Evolutionary conservation across 2,329 filamentous ascomycete genomes (phyloP).

Genomic region (Scopulariopsis brevicaulis): DNA sequence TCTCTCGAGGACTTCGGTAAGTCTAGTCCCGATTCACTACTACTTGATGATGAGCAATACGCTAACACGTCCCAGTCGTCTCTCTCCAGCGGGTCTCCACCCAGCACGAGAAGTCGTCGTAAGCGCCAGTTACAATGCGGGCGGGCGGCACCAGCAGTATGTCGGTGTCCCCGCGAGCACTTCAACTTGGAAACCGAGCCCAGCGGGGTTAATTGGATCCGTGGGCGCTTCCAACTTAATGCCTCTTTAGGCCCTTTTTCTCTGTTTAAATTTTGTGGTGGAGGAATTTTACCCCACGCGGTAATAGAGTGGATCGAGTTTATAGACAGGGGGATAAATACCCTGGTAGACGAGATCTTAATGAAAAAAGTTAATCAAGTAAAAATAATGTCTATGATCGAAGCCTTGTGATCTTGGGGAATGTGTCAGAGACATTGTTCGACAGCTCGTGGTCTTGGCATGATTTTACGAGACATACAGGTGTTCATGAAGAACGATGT

Average conservation of each 20-base stretch:
- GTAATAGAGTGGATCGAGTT: conserved; percentile 5
- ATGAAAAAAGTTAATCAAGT: conserved; percentile 27
- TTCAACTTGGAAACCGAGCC: not conserved
- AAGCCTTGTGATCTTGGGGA: no score
- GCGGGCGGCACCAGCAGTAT: not conserved
- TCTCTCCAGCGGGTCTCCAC: conserved; percentile 83
- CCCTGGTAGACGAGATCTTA: not conserved
- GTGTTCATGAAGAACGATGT: no score
- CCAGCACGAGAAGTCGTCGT: conserved; percentile 81
- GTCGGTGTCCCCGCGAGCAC: not conserved
- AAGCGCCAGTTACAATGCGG: conserved; percentile 17
- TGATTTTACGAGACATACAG: no score
- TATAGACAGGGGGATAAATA: not conserved
- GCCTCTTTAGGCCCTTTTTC: conserved; percentile 27
- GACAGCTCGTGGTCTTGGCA: no score
- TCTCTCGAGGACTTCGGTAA: conserved; percentile 83
- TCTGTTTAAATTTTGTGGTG: conserved; percentile 11
- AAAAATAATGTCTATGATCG: no score
- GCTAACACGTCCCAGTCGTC: conserved; percentile 54
- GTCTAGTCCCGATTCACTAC: conserved; percentile 19
- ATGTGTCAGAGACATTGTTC: no score
- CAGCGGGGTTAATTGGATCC: not conserved
- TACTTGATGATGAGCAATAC: conserved; percentile 24
- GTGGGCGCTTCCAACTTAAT: conserved; percentile 4
- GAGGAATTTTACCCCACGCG: conserved; percentile 1